These are phyloP conservation scores for Colletotrichum nymphaeae DNA, from an alignment of 2,329 filamentous ascomycete genomes.

Conservation along the genomic window DNA sequence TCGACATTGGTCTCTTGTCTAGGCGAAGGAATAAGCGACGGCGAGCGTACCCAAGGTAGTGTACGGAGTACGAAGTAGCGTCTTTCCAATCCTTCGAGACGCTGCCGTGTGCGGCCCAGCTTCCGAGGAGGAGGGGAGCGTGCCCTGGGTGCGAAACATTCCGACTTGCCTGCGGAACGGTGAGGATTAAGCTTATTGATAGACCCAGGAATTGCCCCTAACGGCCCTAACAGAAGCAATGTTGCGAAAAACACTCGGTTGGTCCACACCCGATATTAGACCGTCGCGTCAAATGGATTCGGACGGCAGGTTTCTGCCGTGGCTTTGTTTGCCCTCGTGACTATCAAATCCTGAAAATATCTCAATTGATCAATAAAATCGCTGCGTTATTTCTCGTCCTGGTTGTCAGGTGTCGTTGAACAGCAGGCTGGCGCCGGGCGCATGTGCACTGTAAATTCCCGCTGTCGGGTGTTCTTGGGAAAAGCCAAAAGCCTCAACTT, in stretches of 20 bases:
- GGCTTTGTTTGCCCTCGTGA: constrained; percentile 15
- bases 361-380: background rate
- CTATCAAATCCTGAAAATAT: background rate
- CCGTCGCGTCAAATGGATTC: constrained; percentile 14
- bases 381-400: background rate
- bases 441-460: background rate
- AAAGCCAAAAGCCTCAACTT: background rate
- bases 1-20: background rate
- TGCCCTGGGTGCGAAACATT: constrained; percentile 14
- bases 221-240: background rate
- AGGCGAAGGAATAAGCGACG: background rate
- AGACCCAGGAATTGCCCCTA: constrained; percentile 19
- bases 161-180: constrained; percentile 16
- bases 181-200: constrained; percentile 34
- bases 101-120: background rate
- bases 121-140: background rate
- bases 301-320: background rate
- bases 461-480: constrained; percentile 2
- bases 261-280: constrained; percentile 9
- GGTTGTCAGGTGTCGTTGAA: constrained; percentile 16
- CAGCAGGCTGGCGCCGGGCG: background rate
- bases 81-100: background rate
- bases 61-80: background rate
- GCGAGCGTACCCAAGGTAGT: too few species aligned
- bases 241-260: constrained; percentile 35